phyloP scores from a whole-genome alignment of 441 rosid genomes.

The Erodium texanum region DNA sequence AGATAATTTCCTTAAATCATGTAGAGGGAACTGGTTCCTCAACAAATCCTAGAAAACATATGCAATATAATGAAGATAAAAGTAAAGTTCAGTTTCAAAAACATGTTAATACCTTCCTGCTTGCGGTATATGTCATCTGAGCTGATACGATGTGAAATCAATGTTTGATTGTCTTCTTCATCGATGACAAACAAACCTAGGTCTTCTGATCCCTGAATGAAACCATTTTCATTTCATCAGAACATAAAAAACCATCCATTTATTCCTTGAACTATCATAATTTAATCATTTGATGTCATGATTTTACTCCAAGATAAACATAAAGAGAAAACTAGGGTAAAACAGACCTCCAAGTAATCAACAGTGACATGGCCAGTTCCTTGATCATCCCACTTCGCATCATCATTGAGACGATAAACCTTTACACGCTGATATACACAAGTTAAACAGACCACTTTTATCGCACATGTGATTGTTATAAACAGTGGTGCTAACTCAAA shows the following conservation, averaged over 20 bases:
- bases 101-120: slow-evolving; percentile 74
- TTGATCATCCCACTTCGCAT: slow-evolving; percentile 99
- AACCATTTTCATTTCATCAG: background rate
- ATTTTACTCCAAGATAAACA: background rate
- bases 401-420: slow-evolving; percentile 78
- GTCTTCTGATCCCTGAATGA: slow-evolving; percentile 79
- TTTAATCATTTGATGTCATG: no score
- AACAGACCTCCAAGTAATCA: slow-evolving; percentile 82
- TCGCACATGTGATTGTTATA: slow-evolving; percentile 1
- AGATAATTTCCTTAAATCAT: no score
- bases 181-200: slow-evolving; percentile 72
- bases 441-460: slow-evolving; percentile 2
- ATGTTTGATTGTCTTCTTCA: slow-evolving; percentile 85
- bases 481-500: background rate
- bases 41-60: background rate
- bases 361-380: slow-evolving; percentile 95
- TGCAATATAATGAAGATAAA: background rate
- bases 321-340: slow-evolving; percentile 5
- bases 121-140: slow-evolving; percentile 86
- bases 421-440: slow-evolving; percentile 70
- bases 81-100: slow-evolving; percentile 5
- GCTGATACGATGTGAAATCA: slow-evolving; percentile 81
- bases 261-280: background rate
- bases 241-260: background rate
- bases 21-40: no score